A percentile compares a stretch with the other conserved stretches of the same genome.
Evolutionary conservation across 1,284 basidiomycete species (phyloP).

Genomic region (Exobasidium rhododendri): DNA sequence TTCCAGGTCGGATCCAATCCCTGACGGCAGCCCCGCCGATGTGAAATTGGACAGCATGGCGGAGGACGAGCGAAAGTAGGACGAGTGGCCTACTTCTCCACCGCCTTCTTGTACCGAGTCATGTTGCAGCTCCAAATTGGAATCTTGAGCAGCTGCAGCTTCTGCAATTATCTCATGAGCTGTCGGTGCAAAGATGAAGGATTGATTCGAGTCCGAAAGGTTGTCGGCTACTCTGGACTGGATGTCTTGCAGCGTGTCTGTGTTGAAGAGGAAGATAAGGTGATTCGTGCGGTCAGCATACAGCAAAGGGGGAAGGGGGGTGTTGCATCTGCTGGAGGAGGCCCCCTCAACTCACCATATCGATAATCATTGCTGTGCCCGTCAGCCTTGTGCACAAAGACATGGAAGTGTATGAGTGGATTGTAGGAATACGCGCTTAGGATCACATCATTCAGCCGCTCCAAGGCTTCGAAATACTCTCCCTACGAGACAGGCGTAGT

Average conservation of each 20-base stretch:
- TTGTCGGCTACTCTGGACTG: slow-evolving; percentile 48
- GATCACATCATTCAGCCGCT: slow-evolving; percentile 61
- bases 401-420: slow-evolving; percentile 76
- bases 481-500: slow-evolving; percentile 51
- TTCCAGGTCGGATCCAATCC: slow-evolving; percentile 29
- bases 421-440: slow-evolving; percentile 65
- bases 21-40: neutral
- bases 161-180: slow-evolving; percentile 4
- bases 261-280: neutral
- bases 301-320: no score
- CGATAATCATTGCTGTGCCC: slow-evolving; percentile 87
- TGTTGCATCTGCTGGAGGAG: no score
- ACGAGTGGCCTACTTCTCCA: neutral
- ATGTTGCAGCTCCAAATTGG: neutral
- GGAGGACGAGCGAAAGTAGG: neutral
- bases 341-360: slow-evolving; percentile 64
- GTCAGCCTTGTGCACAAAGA: slow-evolving; percentile 96
- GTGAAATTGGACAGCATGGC: neutral
- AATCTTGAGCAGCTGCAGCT: neutral
- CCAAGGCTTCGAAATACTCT: slow-evolving; percentile 66
- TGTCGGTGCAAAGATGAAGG: slow-evolving; percentile 18
- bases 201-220: slow-evolving; percentile 34
- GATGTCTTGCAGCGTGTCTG: slow-evolving; percentile 46
- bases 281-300: no score
- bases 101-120: neutral